Base-by-base conservation (phyloP, 345 rosid species). In the Aethionema arabicum region DNA sequence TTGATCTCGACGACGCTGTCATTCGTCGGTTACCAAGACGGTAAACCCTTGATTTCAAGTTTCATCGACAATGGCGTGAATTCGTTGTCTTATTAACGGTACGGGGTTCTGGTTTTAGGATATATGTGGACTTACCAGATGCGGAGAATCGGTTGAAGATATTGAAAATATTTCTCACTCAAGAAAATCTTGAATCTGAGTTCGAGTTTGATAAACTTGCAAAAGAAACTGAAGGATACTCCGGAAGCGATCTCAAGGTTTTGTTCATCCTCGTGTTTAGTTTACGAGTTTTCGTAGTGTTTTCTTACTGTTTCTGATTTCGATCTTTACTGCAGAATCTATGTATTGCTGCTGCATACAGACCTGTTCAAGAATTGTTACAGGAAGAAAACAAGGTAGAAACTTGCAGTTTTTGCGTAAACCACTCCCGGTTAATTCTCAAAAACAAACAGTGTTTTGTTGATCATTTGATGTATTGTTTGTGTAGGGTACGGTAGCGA, bases 221-320 rank as follows among this genome's bases (percentile, higher is more conserved):
- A 60, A 80, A 70, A 69, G 87, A 70, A 49, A 88, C 97, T 6
- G 96, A 88, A 61, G 99, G 99, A 65, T 95, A 95, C 69, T 95
- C 97, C 45, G 99, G 99, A 46, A 95, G 99, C 68, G 99, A 95
- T 81, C 78, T 95, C 53, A 95, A 95, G 99, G 99, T 93, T 74
- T 54, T 51, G 39, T 64, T 54, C 32, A 29, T 37, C 7, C 27
- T 21, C 33, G 13, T 7, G 39, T 46, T 61, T 37, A 45, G 30
- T 32, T 13, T 11, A 54, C 44, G 47, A 41, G 35, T 59, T 65
- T 11, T 11, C 44, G 47, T 36, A 58, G 29, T 64, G 7, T 41
- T 8, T 11, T 29, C 12, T 0, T 47, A 27, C 31, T 15, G 8
- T 32, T 4, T 52, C 36, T 63, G 72, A 12, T 16, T 32, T 16